These are phyloP conservation scores for Azolla pinnata DNA, from an alignment of 75 land plant species.

Conservation along the genomic window DNA sequence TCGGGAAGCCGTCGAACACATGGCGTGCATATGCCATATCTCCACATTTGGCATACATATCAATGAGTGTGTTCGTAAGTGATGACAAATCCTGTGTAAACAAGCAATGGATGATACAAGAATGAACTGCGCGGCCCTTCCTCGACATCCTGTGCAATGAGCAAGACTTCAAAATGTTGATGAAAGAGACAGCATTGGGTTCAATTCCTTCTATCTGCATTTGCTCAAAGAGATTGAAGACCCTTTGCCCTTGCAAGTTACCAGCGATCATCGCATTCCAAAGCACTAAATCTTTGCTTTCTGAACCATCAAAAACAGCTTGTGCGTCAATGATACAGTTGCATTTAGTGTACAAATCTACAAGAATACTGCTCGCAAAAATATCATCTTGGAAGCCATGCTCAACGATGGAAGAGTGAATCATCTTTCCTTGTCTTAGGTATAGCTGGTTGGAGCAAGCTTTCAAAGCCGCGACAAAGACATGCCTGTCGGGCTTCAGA, in stretches of 20 bases:
- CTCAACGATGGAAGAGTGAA: slow-evolving; percentile 4
- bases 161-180: slow-evolving; percentile 11
- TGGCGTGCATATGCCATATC: slow-evolving; percentile 5
- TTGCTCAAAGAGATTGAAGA: slow-evolving; percentile 4
- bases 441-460: slow-evolving; percentile 3
- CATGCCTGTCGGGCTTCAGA: slow-evolving; percentile 6
- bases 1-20: slow-evolving; percentile 13
- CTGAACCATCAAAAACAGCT: background rate
- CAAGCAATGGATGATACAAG: slow-evolving; percentile 7
- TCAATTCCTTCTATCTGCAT: slow-evolving; percentile 14
- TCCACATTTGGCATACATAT: slow-evolving; percentile 20
- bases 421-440: background rate
- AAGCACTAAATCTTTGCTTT: background rate
- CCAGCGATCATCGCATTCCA: slow-evolving; percentile 13
- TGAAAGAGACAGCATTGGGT: slow-evolving; percentile 5
- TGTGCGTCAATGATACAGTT: slow-evolving; percentile 1
- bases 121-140: slow-evolving; percentile 11
- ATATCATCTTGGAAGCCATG: background rate
- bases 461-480: slow-evolving; percentile 4
- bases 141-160: background rate
- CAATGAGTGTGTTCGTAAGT: slow-evolving; percentile 4
- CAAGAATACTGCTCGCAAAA: slow-evolving; percentile 4
- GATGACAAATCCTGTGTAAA: background rate
- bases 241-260: background rate
- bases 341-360: slow-evolving; percentile 7